These are phyloP conservation scores for Zygoascus bituminiphila DNA, from an alignment of 805 yeast genomes.

Conservation along the genomic window DNA sequence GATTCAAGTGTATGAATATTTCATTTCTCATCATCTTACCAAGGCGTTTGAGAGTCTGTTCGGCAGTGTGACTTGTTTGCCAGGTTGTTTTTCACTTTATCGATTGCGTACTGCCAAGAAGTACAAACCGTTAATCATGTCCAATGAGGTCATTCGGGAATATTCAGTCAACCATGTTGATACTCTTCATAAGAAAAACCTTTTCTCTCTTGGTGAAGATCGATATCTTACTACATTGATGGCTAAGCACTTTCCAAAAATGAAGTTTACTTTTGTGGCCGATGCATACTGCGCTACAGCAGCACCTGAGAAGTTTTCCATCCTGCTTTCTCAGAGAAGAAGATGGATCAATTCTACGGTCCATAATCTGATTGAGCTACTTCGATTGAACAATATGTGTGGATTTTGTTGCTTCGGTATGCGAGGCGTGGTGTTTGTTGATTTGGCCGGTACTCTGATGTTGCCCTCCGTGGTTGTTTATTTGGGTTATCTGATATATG, in stretches of 20 bases:
- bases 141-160: conserved; percentile 51
- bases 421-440: conserved; percentile 52
- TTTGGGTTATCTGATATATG: conserved; percentile 43
- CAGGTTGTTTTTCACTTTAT: conserved; percentile 58
- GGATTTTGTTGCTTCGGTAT: conserved; percentile 54
- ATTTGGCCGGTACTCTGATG: conserved; percentile 47
- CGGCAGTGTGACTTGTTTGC: conserved; percentile 57
- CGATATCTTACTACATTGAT: conserved; percentile 49
- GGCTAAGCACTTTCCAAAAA: conserved; percentile 49
- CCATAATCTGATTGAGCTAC: conserved; percentile 51
- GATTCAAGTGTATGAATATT: conserved; percentile 57
- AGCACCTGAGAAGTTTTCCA: conserved; percentile 46
- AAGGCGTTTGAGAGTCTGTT: conserved; percentile 55
- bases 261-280: conserved; percentile 46
- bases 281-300: conserved; percentile 52
- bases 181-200: conserved; percentile 52
- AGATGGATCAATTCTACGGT: conserved; percentile 64
- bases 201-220: conserved; percentile 56
- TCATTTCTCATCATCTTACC: conserved; percentile 55
- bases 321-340: conserved; percentile 48
- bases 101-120: conserved; percentile 40
- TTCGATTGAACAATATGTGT: conserved; percentile 49
- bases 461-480: conserved; percentile 51
- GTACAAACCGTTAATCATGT: conserved; percentile 48
- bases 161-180: conserved; percentile 49